These are phyloP conservation scores for Leucocoprinus birnbaumii DNA, from an alignment of 768 basidiomycete genomes.

Conservation along the genomic window DNA sequence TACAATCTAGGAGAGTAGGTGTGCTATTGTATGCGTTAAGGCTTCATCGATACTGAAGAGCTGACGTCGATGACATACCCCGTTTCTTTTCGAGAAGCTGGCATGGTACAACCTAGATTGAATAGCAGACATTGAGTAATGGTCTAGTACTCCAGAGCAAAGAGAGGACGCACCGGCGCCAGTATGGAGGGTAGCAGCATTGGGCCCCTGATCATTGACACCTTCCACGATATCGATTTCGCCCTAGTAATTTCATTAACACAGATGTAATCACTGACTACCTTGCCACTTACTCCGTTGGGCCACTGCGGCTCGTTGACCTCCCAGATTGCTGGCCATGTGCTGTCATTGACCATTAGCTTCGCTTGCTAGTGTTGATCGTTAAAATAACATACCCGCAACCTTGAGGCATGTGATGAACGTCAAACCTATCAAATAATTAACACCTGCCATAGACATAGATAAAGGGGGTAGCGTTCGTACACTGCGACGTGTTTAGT, in stretches of 20 bases:
- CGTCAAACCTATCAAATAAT: slow-evolving; percentile 25
- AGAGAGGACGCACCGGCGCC: slow-evolving; percentile 40
- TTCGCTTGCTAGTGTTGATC: background rate
- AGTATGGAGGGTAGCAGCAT: slow-evolving; percentile 35
- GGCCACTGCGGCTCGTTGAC: slow-evolving; percentile 54
- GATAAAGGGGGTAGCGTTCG: slow-evolving; percentile 14
- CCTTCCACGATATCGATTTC: slow-evolving; percentile 42
- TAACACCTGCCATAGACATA: background rate
- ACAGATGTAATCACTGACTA: too few species aligned
- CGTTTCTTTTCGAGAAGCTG: slow-evolving; percentile 30
- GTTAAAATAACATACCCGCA: slow-evolving; percentile 23
- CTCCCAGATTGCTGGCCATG: slow-evolving; percentile 57
- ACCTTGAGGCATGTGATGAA: slow-evolving; percentile 36
- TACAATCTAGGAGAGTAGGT: slow-evolving; percentile 20
- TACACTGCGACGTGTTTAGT: slow-evolving; percentile 53
- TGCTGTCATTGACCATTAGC: slow-evolving; percentile 18
- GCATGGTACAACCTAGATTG: slow-evolving; percentile 27
- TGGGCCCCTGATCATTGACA: slow-evolving; percentile 34
- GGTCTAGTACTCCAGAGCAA: slow-evolving; percentile 24
- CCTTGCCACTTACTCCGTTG: slow-evolving; percentile 28
- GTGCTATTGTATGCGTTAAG: too few species aligned
- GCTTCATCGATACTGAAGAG: slow-evolving; percentile 15
- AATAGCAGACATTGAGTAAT: background rate
- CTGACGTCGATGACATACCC: slow-evolving; percentile 28
- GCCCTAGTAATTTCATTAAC: slow-evolving; percentile 15